These are phyloP conservation scores for Phialophora chinensis DNA, from an alignment of 2,329 filamentous ascomycete genomes.

Conservation along the genomic window DNA sequence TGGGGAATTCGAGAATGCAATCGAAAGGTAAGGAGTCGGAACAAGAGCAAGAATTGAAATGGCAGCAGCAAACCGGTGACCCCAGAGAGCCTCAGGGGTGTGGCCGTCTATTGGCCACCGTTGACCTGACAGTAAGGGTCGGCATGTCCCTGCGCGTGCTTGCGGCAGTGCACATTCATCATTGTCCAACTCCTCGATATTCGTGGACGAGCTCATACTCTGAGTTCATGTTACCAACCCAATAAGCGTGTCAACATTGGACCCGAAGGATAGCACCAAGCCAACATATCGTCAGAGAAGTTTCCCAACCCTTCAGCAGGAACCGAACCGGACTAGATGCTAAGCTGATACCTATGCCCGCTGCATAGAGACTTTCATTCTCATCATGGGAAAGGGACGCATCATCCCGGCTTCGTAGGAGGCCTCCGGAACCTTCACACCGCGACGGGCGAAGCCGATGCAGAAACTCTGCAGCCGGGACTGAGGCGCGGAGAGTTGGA, in stretches of 20 bases:
- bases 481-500: background rate
- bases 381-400: background rate
- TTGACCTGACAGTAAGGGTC: background rate
- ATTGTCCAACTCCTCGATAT: background rate
- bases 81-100: background rate
- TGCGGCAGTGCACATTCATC: background rate
- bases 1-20: background rate
- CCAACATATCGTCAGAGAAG: background rate
- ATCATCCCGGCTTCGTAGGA: background rate
- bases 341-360: background rate
- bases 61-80: background rate
- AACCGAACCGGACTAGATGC: background rate
- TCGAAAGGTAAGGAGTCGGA: background rate
- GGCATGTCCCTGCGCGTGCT: background rate
- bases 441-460: background rate
- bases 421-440: background rate
- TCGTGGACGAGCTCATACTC: background rate
- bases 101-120: background rate
- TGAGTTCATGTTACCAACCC: background rate
- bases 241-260: background rate
- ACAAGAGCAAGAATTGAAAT: background rate
- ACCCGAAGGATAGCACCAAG: background rate
- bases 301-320: background rate
- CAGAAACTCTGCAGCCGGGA: background rate
- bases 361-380: background rate